Conservation (phyloP, 192 early-diverging fungal genomes). For the Ambispora gerdemannii region DNA sequence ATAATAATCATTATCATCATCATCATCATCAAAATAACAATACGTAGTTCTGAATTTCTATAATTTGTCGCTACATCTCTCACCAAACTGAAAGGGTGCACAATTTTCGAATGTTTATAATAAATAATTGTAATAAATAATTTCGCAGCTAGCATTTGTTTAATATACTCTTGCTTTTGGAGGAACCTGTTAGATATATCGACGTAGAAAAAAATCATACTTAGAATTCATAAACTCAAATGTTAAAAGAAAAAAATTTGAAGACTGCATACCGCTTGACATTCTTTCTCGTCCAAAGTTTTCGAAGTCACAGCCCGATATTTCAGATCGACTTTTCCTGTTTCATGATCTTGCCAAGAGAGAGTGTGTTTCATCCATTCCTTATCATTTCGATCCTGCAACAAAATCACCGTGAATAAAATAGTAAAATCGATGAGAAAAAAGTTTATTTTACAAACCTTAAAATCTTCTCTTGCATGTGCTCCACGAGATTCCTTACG, state of each 20-base stretch:
- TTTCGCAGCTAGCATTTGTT: not conserved
- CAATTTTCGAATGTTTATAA: no score
- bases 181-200: constrained; percentile 11
- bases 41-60: no score
- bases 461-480: constrained; percentile 95
- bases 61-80: no score
- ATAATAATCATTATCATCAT: no score
- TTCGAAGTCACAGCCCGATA: constrained; percentile 79
- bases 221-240: not conserved
- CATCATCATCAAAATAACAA: no score
- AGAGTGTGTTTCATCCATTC: constrained; percentile 99
- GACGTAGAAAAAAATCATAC: not conserved
- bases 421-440: not conserved
- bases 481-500: constrained; percentile 98
- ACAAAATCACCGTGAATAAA: not conserved
- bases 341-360: constrained; percentile 84
- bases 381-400: constrained; percentile 76
- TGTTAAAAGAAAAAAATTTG: not conserved
- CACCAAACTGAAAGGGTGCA: no score
- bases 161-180: constrained; percentile 27
- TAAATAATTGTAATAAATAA: not conserved
- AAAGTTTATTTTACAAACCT: constrained; percentile 26
- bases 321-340: constrained; percentile 68
- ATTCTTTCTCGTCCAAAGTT: constrained; percentile 92
- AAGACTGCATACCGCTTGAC: constrained; percentile 66